Conservation (phyloP, 306 rosid genomes). For the Lathyrus sativus region DNA sequence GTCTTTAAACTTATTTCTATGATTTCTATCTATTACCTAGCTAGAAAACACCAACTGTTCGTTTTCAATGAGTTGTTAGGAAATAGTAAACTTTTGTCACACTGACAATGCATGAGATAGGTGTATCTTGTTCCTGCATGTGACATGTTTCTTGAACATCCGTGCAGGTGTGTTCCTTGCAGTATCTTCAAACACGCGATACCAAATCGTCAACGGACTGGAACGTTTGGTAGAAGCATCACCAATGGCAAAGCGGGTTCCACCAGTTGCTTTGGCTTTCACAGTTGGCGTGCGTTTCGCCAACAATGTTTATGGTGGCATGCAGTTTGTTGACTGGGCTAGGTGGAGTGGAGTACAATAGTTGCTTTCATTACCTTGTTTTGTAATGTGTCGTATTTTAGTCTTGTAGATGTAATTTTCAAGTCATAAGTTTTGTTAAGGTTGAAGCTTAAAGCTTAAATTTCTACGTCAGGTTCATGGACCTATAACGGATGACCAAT, state of each 20-base stretch:
- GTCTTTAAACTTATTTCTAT: constrained; percentile 27
- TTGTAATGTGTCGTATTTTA: not conserved
- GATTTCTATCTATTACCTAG: constrained; percentile 8
- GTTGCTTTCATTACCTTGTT: constrained; percentile 22
- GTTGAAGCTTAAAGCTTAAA: not conserved
- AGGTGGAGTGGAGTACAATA: constrained; percentile 93
- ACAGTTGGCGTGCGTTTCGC: constrained; percentile 91
- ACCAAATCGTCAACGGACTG: constrained; percentile 83
- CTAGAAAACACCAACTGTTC: constrained; percentile 11
- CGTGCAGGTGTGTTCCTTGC: constrained; percentile 82
- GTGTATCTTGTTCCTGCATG: not conserved
- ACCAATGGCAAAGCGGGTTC: constrained; percentile 69
- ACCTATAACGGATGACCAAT: constrained; percentile 4
- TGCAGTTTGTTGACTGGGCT: constrained; percentile 99
- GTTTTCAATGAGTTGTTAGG: constrained; percentile 21
- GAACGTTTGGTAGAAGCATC: constrained; percentile 89
- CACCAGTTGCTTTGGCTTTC: constrained; percentile 85
- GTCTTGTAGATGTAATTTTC: constrained; percentile 20
- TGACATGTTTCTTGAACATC: constrained; percentile 7
- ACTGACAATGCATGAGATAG: too few relatives aligned
- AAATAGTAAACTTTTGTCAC: constrained; percentile 13
- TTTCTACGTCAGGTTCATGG: constrained; percentile 18
- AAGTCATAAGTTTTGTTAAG: constrained; percentile 15
- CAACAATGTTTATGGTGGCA: constrained; percentile 87
- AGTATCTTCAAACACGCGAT: constrained; percentile 84